Base-by-base conservation (phyloP, 352 stramenopile genomes). In the Phytophthora foliorum region DNA sequence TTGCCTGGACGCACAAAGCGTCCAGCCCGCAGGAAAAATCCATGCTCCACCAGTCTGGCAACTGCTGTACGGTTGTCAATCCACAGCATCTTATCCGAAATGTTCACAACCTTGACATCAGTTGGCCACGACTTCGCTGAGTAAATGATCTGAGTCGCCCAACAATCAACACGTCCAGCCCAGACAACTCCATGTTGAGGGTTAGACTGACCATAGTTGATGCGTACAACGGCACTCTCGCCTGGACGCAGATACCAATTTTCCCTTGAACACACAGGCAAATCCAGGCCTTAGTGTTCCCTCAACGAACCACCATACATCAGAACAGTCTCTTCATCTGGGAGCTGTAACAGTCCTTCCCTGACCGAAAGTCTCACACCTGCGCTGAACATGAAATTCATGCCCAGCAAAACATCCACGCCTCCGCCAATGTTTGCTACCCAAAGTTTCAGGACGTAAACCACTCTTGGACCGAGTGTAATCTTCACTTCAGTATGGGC, bases 401-500 rank as follows among this genome's bases (percentile, higher is more conserved):
- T 41, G 29, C 34, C 34, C 34, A 41, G 34, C 13, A 41, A 41
- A 11, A 17, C 13, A 41, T 41, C 34, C 34, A 41, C 4, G 4
- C 34, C 34, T 41, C 17, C 34, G 17, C 7, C 34, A 41, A 41
- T 41, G 34, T 41, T 41, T 5, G 34, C 34, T 4, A 41, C 34
- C 34, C 34, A 41, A 5, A 41, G 9, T 4, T 41, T 17, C 34
- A 5, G 4, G 9, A 41, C 17, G 9, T 41, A 41, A 5, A 17
- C 34, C 34, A 41, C 34, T 17, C 13, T 41, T 2, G 13, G 9
- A 17, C 34, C 34, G 9, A 61, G 39, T 19, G 54, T 61, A n/a
- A 61, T 42, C 39, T 61, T 61, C 24, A 61, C 54, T 6, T 34
- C 8, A 21, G 54, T 31, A 22, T 42, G 24, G 6, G 54, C 54